Base-by-base conservation (phyloP, 306 rosid genomes). In the Ammopiptanthus mongolicus region DNA sequence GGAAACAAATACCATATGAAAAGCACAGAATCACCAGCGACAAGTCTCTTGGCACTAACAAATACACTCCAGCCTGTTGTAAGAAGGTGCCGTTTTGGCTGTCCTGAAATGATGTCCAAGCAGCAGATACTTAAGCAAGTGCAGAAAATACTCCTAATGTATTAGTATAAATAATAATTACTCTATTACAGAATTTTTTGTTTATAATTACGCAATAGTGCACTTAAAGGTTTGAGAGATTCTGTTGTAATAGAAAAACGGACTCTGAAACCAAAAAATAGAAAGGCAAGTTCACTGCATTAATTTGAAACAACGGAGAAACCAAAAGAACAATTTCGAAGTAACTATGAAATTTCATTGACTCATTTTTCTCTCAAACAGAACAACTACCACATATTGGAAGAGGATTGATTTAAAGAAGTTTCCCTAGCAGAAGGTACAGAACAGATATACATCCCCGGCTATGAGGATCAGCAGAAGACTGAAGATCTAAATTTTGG, bases 31-130 rank as follows among this genome's bases (percentile, higher is more conserved):
- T 93, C 98, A 61, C 98, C 98, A 4, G 96, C 96, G 31, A 93
- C 89, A 58, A 93, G 91, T 83, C 98, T 87, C 86, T 93, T 93
- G 78, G 98, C 98, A 83, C 98, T 93, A 71, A 93, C 98, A 83
- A 93, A 93, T 73, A 93, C 95, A 74, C 97, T 92, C 97, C 97
- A 92, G 70, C 97, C 97, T 28, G 97, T 92, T 2, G 97, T 92
- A 79, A 92, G 98, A 73, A 93, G 98, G 86, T 93, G 98, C 0
- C 98, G 94, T 77, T 93, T 93, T 3, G 98, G 98, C 86, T 93
- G 98, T 73, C 98, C 98, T 93, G 98, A 64, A 82, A 78, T 65
- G 64, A 83, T 51, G 65, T 47, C 75, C 65, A 82, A 65, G 74
- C 65, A 71, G 48, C 50, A 73, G 23, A 41, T 60, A 69, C 9